These are phyloP conservation scores for Gossypium davidsonii DNA, from an alignment of 441 rosid genomes.

Conservation along the genomic window DNA sequence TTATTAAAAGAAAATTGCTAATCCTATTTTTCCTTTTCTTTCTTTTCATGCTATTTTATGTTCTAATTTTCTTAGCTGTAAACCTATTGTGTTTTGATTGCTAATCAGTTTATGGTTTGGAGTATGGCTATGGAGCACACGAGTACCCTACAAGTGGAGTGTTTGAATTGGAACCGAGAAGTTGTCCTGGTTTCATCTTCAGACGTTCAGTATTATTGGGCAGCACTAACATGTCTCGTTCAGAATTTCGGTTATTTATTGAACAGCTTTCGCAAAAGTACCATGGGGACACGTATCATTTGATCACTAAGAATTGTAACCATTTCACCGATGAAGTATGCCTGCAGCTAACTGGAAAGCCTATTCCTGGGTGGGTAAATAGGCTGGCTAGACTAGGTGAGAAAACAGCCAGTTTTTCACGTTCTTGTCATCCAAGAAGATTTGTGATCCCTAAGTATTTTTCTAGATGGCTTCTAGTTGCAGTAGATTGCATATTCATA, in stretches of 20 bases:
- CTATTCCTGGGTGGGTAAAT: constrained; percentile 93
- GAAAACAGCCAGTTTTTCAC: constrained; percentile 3
- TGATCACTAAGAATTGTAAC: constrained; percentile 97
- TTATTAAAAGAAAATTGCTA: neutral
- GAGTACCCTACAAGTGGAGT: constrained; percentile 81
- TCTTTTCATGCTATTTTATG: neutral
- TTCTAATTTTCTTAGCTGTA: neutral
- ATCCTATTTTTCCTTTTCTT: neutral
- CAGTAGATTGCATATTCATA: constrained; percentile 4
- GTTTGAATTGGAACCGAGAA: constrained; percentile 87
- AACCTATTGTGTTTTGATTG: constrained; percentile 14
- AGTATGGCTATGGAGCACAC: constrained; percentile 94
- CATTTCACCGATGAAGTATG: constrained; percentile 89
- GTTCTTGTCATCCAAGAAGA: constrained; percentile 6
- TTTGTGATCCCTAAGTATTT: constrained; percentile 3
- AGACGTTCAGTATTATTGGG: constrained; percentile 78
- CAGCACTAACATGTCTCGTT: constrained; percentile 50
- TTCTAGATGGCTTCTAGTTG: constrained; percentile 1
- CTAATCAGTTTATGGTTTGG: constrained; percentile 69
- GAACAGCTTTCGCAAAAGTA: constrained; percentile 67
- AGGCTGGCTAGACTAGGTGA: constrained; percentile 86
- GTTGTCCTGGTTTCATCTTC: constrained; percentile 88
- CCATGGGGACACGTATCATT: constrained; percentile 85
- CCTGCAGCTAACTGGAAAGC: constrained; percentile 62
- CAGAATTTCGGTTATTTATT: constrained; percentile 80